Base-by-base conservation (phyloP, 805 yeast species). In the Ogataea trehaloabstinens region DNA sequence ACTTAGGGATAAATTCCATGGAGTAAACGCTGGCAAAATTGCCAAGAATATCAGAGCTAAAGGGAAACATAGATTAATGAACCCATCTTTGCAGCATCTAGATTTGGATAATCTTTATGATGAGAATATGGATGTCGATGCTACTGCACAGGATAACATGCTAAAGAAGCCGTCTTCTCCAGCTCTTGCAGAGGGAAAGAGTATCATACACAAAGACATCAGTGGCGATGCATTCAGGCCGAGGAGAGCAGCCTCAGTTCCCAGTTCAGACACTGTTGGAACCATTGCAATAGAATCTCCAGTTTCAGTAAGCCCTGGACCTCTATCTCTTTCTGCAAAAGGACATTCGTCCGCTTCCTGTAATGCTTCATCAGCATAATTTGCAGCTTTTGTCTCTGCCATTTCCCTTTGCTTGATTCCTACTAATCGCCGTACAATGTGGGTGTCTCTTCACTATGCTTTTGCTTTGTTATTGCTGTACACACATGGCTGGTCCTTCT, bases 161-260 rank as follows among this genome's bases (percentile, higher is more conserved):
- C 35, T 2, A 59, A 61, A 7, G 63, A 69, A 12, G 58, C 70
- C 5, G 80, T 79, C 44, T 51, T n/a, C n/a, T n/a, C n/a, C 78
- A 7, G 46, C 68, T 0, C 53, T 64, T 12, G 61, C 88, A 58
- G 79, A 77, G 40, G 59, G 68, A 4, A 68, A 69, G 17, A 81
- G 8, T 16, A 8, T 10, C 13, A 7, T 16, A n/a, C 31, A 7
- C 15, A 28, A n/a, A 12, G 31, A 28, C 18, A 28, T n/a, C n/a
- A n/a, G n/a, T n/a, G n/a, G 31, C 8, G 38, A 40, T 4, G 25
- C 19, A 2, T 41, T 43, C 44, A 39, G 37, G 17, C 19, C 40
- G 4, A 38, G 29, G 13, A 24, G 35, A 27, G 35, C 19, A 21
- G 29, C 36, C 3, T 27, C 24, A n/a, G 28, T 41, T 10, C 28